Evolutionary conservation across 768 basidiomycete species (phyloP).

Genomic region (Jaapia argillacea): DNA sequence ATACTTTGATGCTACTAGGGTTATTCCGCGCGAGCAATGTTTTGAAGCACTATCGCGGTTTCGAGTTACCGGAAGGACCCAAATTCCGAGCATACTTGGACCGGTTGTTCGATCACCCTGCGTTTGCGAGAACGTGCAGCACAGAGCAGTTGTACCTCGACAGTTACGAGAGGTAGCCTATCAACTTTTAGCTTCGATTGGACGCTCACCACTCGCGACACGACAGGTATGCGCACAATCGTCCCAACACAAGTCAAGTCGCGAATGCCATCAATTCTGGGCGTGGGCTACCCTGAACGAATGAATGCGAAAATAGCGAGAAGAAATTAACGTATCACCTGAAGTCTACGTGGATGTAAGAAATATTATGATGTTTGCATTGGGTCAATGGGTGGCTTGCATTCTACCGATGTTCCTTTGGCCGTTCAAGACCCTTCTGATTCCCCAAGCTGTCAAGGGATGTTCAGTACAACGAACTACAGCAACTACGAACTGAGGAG

Average conservation of each 20-base stretch:
- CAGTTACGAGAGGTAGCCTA: conserved; percentile 52
- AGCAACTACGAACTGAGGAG: no score
- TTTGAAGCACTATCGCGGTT: conserved; percentile 58
- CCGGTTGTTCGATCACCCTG: conserved; percentile 47
- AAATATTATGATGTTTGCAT: no score
- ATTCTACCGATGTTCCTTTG: no score
- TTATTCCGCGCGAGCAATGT: conserved; percentile 56
- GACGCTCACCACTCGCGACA: neutral
- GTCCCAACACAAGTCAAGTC: conserved; percentile 69
- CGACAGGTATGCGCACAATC: conserved; percentile 62
- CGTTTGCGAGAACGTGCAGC: conserved; percentile 61
- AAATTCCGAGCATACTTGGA: conserved; percentile 44
- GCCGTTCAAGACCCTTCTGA: no score
- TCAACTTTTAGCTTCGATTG: neutral
- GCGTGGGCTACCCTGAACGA: conserved; percentile 48
- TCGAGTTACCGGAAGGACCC: conserved; percentile 38
- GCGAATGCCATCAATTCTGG: conserved; percentile 69
- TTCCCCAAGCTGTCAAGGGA: no score
- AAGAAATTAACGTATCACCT: no score
- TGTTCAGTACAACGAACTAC: no score
- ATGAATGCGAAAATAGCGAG: no score
- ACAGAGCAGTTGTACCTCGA: conserved; percentile 57
- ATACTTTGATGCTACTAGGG: conserved; percentile 33
- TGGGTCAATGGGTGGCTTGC: no score
- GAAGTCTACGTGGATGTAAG: no score